Base-by-base conservation (phyloP, 345 rosid genomes). In the Citrus cavaleriei region DNA sequence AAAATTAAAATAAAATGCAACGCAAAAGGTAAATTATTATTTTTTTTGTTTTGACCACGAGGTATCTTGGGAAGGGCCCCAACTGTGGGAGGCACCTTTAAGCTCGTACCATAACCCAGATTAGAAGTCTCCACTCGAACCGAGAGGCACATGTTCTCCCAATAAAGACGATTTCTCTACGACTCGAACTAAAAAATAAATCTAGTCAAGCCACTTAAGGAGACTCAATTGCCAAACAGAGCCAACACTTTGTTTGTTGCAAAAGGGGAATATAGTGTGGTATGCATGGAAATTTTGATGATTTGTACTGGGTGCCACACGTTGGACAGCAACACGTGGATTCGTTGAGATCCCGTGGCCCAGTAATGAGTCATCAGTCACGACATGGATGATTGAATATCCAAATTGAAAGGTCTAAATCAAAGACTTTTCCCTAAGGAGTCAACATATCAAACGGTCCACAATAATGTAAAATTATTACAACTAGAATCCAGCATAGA, bases 11-110 rank as follows among this genome's bases (percentile, higher is more conserved):
- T 12, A 46, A 46, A 46, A 3, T 10, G 13, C 14, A 42, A 10
- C 10, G 46, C 0, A 32, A 32, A 32, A 32, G 16, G 16, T 0
- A 0, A 10, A 42, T 10, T 0, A 0, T 32, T 0, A 3, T 30
- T 28, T 30, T 30, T 30, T 30, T 30, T 0, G 4, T 30, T 30
- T 30, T 32, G 34, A 32, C 0, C 4, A 32, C 0, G 0, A 3
- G 32, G 0, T 30, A 30, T 30, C 0, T 3, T 3, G 4, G 0
- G 4, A 0, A 32, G 0, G 0, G 0, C 3, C 0, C 0, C 0
- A 32, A 32, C 4, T 32, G 34, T 32, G 4, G 0, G 0, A 32
- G 4, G 0, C 0, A 30, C 4, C 0, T 30, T 30, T 30, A 30
- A 30, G 0, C 0, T 30, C 4, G 0, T 30, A 30, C 0, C 4